Conservation (phyloP, 129 eudicot genomes). For the Pulicaria dysenterica region DNA sequence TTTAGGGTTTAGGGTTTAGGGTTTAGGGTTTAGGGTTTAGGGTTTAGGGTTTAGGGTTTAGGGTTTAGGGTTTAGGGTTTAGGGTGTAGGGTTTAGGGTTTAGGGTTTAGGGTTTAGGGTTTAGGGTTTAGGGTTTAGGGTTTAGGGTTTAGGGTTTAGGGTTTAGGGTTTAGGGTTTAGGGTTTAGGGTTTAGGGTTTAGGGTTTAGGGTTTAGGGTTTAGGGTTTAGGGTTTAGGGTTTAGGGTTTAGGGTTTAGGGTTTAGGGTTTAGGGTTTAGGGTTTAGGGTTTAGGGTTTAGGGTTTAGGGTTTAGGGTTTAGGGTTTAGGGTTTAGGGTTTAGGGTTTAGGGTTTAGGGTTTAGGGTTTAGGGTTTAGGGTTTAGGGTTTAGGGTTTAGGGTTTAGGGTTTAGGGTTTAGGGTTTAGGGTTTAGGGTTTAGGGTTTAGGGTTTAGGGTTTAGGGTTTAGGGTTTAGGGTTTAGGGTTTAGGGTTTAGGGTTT, state of each 20-base stretch:
- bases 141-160: constrained; percentile 16
- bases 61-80: constrained; percentile 25
- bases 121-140: constrained; percentile 33
- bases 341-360: constrained; percentile 9
- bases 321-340: constrained; percentile 14
- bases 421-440: background rate
- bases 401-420: background rate
- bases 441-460: background rate
- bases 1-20: constrained; percentile 31
- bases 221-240: constrained; percentile 18
- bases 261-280: constrained; percentile 29
- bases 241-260: constrained; percentile 32
- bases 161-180: constrained; percentile 22
- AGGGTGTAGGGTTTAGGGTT: constrained; percentile 28
- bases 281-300: constrained; percentile 16
- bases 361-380: constrained; percentile 14
- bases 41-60: constrained; percentile 26
- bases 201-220: constrained; percentile 27
- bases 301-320: constrained; percentile 2
- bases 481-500: constrained; percentile 12
- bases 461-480: background rate
- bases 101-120: constrained; percentile 31
- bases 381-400: background rate
- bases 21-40: constrained; percentile 25
- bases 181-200: constrained; percentile 25